Conservation (phyloP, 1,284 basidiomycete species). For the Sanguinoderma infundibulare region DNA sequence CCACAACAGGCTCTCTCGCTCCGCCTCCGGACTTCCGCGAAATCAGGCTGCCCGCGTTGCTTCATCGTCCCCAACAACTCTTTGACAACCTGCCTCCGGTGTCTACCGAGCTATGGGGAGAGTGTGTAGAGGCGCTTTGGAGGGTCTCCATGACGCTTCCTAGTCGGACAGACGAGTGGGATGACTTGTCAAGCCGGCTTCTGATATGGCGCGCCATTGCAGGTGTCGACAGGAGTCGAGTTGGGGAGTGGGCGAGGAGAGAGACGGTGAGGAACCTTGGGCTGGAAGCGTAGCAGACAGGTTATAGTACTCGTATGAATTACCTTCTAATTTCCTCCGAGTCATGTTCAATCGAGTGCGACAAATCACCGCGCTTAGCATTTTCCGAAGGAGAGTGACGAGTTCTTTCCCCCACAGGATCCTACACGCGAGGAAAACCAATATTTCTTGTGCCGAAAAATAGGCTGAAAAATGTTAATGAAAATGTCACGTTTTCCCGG, state of each 20-base stretch:
- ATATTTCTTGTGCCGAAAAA: too few relatives aligned
- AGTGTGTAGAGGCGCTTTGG: constrained; percentile 62
- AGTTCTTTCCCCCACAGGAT: too few relatives aligned
- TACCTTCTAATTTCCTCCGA: too few relatives aligned
- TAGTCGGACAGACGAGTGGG: constrained; percentile 47
- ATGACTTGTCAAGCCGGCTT: constrained; percentile 52
- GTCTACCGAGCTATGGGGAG: constrained; percentile 52
- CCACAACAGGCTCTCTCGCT: constrained; percentile 7
- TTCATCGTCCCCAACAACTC: constrained; percentile 46
- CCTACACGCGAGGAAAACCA: too few relatives aligned
- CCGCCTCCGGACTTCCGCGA: not conserved
- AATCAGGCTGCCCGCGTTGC: constrained; percentile 15
- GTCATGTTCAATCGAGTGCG: too few relatives aligned
- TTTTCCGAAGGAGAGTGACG: too few relatives aligned
- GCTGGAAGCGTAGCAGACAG: not conserved
- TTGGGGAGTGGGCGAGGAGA: constrained; percentile 33
- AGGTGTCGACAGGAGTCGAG: constrained; percentile 38
- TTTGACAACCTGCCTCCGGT: constrained; percentile 36
- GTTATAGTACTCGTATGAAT: not conserved
- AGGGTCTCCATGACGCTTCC: constrained; percentile 51
- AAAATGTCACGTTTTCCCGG: too few relatives aligned
- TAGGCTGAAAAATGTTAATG: too few relatives aligned
- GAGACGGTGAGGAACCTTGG: constrained; percentile 26
- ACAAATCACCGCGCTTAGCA: too few relatives aligned
- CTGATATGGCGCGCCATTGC: constrained; percentile 57